Percentiles rank a stretch among this genome's conserved stretches.
Evolutionary conservation across 2,329 filamentous ascomycete genomes (phyloP).

Genomic region (Trichophaea hybrida): DNA sequence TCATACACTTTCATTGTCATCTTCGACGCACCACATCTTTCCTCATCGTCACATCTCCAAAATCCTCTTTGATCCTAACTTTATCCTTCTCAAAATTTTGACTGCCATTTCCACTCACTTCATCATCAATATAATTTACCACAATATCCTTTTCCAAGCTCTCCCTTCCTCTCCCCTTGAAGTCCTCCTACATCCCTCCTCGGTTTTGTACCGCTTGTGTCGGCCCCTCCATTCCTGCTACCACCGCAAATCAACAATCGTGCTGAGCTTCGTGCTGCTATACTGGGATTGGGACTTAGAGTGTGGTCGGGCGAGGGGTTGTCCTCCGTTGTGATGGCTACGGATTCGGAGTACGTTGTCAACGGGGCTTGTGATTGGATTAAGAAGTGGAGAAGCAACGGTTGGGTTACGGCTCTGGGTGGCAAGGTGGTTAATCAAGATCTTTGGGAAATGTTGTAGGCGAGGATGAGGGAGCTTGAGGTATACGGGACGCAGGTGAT

Average conservation of each 20-base stretch:
- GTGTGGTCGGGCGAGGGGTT: constrained; percentile 35
- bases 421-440: constrained; percentile 38
- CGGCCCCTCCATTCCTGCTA: not conserved
- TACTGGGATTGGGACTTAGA: constrained; percentile 37
- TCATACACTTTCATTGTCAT: too few species aligned
- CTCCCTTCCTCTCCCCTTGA: not conserved
- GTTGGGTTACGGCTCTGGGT: constrained; percentile 33
- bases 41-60: too few species aligned
- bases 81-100: too few species aligned
- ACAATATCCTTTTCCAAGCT: not conserved
- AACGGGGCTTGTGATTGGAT: constrained; percentile 36
- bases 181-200: not conserved
- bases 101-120: not conserved
- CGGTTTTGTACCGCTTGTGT: not conserved
- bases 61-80: too few species aligned
- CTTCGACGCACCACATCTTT: too few species aligned
- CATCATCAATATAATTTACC: not conserved
- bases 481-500: constrained; percentile 30
- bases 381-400: constrained; percentile 34
- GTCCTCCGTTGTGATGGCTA: constrained; percentile 38
- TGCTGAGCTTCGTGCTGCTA: constrained; percentile 42
- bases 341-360: constrained; percentile 41
- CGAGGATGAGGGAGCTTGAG: constrained; percentile 28
- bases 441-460: constrained; percentile 39
- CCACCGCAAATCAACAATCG: constrained; percentile 37